Evolutionary conservation across 805 yeast genomes (phyloP).

Genomic region (Metschnikowia orientalis): DNA sequence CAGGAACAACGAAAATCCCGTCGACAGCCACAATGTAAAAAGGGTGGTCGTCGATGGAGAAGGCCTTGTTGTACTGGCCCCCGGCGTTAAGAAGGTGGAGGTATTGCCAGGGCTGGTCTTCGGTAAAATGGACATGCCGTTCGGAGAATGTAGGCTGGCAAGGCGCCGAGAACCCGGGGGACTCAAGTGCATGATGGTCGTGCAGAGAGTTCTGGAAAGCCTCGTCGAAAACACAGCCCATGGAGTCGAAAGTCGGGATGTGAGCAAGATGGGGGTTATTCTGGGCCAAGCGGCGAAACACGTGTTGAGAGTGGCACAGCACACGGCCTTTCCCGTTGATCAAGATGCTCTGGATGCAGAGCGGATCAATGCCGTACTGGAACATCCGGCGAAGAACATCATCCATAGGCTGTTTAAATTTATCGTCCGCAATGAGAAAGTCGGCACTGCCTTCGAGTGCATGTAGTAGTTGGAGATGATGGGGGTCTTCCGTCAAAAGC

Average conservation of each 20-base stretch:
- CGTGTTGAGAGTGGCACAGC: conserved; percentile 17
- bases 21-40: conserved; percentile 29
- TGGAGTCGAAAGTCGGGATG: conserved; percentile 16
- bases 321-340: conserved; percentile 30
- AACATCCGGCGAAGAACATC: conserved; percentile 32
- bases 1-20: conserved; percentile 27
- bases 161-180: conserved; percentile 23
- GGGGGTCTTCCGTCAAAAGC: conserved; percentile 19
- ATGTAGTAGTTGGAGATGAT: conserved; percentile 26
- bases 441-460: conserved; percentile 24
- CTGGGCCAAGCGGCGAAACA: conserved; percentile 14
- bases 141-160: conserved; percentile 21
- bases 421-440: conserved; percentile 34
- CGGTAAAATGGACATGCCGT: conserved; percentile 20
- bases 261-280: conserved; percentile 11
- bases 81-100: conserved; percentile 31
- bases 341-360: conserved; percentile 28
- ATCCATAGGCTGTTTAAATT: conserved; percentile 33
- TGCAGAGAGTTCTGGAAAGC: conserved; percentile 13
- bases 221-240: conserved; percentile 21
- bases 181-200: conserved; percentile 18
- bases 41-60: conserved; percentile 31
- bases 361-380: conserved; percentile 30
- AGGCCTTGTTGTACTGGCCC: conserved; percentile 30
- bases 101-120: conserved; percentile 22